Evolutionary conservation across 768 basidiomycete species (phyloP), one percentile per base, ranked within the genome.

Genomic region (Gloeostereum incarnatum): DNA sequence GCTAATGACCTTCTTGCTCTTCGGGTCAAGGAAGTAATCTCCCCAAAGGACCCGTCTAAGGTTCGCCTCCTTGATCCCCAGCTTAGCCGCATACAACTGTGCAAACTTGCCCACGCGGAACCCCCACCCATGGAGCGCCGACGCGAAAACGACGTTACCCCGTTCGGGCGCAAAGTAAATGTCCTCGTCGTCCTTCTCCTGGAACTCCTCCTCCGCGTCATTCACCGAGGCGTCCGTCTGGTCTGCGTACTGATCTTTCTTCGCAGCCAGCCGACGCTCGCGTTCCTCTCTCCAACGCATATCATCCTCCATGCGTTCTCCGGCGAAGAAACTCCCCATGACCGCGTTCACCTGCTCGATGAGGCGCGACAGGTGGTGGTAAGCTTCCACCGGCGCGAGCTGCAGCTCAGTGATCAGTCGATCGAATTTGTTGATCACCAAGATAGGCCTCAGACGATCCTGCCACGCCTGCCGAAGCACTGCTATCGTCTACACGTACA

Each of bases 281-380:
- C 87, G 78, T 46, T 90, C 89, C 63, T 98, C 94, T 45, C 84
- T 68, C 90, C 96, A 96, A 10, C 89, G 71, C 16, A 91, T 59
- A 59, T 98, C 93, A 44, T 97, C 92, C 46, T 94, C 92, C 92
- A 98, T 96, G 13, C 96, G 68, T 45, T 97, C 94, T 2, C 84
- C 75, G 3, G 93, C 91, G 52, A 92, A 98, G 58, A 97, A 93
- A 41, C 78, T 77, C 0, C 96, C 96, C 91, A 98, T 94, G 36
- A 98, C 89, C 0, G 92, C 96, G 51, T 98, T 99, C 18, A 97
- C 93, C 51, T 96, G 89, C 56, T 98, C 94, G 37, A 99, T 89
- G 10, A 97, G 69, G 25, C 89, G 82, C 5, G 78, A 67, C n/a
- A 99, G 76, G 50, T 97, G 94, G 49, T 93, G 87, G 51, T 98